Conservation (phyloP, 1,284 basidiomycete species). For the Ceratobasidium sp. region DNA sequence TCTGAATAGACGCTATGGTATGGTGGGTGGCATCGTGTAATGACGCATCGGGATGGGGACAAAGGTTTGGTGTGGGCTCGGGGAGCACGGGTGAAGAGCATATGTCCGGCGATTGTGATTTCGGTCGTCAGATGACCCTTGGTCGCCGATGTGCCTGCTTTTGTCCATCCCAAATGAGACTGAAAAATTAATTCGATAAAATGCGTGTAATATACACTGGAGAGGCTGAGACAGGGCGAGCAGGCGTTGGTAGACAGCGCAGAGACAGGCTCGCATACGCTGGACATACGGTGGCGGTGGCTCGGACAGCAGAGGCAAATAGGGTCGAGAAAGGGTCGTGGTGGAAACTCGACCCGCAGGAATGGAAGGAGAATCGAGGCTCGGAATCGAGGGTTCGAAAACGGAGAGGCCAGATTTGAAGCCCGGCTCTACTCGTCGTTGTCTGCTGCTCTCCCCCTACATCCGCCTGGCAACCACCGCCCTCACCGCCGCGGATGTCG, state of each 20-base stretch:
- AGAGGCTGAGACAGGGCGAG: background rate
- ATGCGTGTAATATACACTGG: background rate
- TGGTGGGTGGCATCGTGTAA: too few relatives aligned
- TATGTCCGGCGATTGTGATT: too few relatives aligned
- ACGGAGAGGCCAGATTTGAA: too few relatives aligned
- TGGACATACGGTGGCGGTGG: background rate
- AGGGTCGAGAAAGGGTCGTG: conserved; percentile 14
- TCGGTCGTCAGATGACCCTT: too few relatives aligned
- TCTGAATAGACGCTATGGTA: conserved; percentile 8
- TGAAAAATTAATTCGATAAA: too few relatives aligned
- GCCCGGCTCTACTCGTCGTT: background rate
- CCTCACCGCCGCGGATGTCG: background rate
- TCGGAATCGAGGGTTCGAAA: background rate
- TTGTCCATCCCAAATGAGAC: too few relatives aligned
- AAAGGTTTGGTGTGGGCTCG: background rate
- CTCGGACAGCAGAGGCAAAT: background rate
- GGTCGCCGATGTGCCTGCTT: too few relatives aligned
- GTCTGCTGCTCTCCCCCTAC: background rate
- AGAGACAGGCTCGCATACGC: background rate
- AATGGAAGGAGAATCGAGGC: too few relatives aligned
- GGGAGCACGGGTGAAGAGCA: too few relatives aligned
- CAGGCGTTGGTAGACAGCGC: background rate
- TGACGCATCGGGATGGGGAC: conserved; percentile 24
- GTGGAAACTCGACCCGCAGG: conserved; percentile 20
- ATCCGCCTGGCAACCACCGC: conserved; percentile 38